Conservation (phyloP, 2,329 filamentous ascomycete genomes). For the Penicillium hordei region DNA sequence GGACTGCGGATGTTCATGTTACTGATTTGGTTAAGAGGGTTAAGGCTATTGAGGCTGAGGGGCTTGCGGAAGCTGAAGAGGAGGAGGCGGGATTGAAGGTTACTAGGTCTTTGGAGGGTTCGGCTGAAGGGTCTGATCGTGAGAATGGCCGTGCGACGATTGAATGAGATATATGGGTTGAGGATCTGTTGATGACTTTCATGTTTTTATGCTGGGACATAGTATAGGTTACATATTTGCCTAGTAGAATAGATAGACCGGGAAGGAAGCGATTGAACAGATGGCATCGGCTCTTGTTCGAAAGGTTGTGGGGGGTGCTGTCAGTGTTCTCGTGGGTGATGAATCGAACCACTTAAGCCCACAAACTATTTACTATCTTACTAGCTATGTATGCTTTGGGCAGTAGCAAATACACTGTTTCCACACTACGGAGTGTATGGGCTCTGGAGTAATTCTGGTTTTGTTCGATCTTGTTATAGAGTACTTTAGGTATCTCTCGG, state of each 20-base stretch:
- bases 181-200: not conserved
- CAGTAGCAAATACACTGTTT: not conserved
- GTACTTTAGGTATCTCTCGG: not conserved
- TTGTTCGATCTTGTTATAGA: not conserved
- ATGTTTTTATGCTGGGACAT: not conserved
- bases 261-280: not conserved
- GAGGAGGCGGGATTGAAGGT: conserved; percentile 33
- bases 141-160: conserved; percentile 11
- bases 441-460: too few species aligned
- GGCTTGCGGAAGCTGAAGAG: conserved; percentile 32
- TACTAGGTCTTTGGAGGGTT: conserved; percentile 24
- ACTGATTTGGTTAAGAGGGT: conserved; percentile 75
- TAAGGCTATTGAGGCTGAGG: conserved; percentile 57
- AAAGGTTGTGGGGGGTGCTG: too few species aligned
- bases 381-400: not conserved
- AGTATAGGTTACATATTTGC: not conserved
- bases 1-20: conserved; percentile 81
- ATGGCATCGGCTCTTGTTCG: not conserved
- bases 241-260: not conserved
- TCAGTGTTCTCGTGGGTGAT: not conserved
- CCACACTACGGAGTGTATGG: not conserved
- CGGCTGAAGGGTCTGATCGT: conserved; percentile 13
- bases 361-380: not conserved
- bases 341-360: not conserved
- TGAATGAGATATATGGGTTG: conserved; percentile 14